phyloP scores from a whole-genome alignment of 805 yeast species.

The Candida vartiovaarae region DNA sequence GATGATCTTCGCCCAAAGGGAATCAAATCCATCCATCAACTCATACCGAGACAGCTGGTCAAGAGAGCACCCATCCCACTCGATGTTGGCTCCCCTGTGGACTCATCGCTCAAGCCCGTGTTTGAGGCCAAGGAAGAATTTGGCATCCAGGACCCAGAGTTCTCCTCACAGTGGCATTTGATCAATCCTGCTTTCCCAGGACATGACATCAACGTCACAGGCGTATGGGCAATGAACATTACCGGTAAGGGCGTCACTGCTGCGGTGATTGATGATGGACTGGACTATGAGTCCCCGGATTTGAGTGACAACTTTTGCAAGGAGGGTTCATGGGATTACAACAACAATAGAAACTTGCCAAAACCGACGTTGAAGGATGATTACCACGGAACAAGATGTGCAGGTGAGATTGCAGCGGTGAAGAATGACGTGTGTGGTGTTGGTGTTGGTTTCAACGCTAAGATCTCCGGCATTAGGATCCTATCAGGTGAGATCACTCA shows the following conservation, averaged over 20 bases:
- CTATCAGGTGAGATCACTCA: constrained; percentile 72
- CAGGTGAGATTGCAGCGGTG: constrained; percentile 92
- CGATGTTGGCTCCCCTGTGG: constrained; percentile 28
- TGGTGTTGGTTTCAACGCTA: constrained; percentile 87
- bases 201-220: constrained; percentile 79
- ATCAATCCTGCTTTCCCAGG: constrained; percentile 67
- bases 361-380: constrained; percentile 77
- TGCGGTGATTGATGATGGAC: constrained; percentile 91
- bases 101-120: constrained; percentile 44
- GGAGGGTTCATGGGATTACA: constrained; percentile 92
- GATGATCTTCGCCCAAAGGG: constrained; percentile 14
- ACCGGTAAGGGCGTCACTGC: constrained; percentile 80
- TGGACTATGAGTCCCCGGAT: constrained; percentile 77
- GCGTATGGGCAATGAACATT: constrained; percentile 74
- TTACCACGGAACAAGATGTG: constrained; percentile 95
- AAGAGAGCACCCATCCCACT: constrained; percentile 54
- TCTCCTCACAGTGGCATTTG: constrained; percentile 87
- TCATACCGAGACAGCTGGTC: constrained; percentile 45
- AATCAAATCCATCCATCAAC: constrained; percentile 43
- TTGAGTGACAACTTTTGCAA: constrained; percentile 58
- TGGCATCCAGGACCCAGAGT: constrained; percentile 75
- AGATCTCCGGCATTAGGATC: constrained; percentile 86
- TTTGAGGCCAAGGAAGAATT: constrained; percentile 44
- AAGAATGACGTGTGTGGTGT: constrained; percentile 85
- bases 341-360: constrained; percentile 68